These are phyloP conservation scores for Wickerhamiella domercqiae DNA, from an alignment of 805 yeast genomes.

Conservation along the genomic window DNA sequence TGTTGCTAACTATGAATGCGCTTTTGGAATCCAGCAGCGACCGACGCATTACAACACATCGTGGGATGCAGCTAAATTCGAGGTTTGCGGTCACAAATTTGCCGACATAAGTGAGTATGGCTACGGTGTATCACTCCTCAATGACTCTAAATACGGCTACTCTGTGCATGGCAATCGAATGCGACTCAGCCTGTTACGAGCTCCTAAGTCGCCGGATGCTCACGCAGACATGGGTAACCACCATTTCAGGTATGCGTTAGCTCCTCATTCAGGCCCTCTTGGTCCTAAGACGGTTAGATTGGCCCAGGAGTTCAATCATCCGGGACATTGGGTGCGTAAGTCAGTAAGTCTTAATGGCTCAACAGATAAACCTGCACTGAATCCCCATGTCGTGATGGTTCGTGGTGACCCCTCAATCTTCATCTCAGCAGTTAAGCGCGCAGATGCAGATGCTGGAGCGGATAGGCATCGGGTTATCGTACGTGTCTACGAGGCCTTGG, in stretches of 20 bases:
- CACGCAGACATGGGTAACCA: conserved; percentile 90
- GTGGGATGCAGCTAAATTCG: conserved; percentile 96
- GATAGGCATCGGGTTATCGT: conserved; percentile 42
- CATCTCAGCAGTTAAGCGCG: conserved; percentile 67
- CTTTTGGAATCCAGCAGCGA: conserved; percentile 78
- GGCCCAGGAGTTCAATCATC: conserved; percentile 69
- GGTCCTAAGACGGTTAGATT: conserved; percentile 49
- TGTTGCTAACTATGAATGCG: conserved; percentile 78
- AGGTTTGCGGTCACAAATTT: conserved; percentile 86
- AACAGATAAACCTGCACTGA: conserved; percentile 3
- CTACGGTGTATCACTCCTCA: conserved; percentile 76
- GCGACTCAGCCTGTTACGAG: conserved; percentile 71
- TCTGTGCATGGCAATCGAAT: conserved; percentile 85
- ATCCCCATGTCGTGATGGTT: conserved; percentile 8
- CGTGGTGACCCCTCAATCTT: conserved; percentile 46
- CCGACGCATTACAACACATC: conserved; percentile 91
- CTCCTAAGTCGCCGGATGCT: conserved; percentile 91
- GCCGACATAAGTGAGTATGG: conserved; percentile 78
- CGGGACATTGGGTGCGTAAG: conserved; percentile 15
- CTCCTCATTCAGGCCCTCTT: conserved; percentile 65
- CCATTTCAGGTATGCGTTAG: conserved; percentile 63
- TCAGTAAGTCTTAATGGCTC: too few relatives aligned
- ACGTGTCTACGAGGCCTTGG: conserved; percentile 76
- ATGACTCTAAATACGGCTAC: conserved; percentile 82
- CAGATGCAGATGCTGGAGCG: conserved; percentile 55